Conservation (phyloP, 1,284 basidiomycete species). For the Cutaneotrichosporon dermatis region DNA sequence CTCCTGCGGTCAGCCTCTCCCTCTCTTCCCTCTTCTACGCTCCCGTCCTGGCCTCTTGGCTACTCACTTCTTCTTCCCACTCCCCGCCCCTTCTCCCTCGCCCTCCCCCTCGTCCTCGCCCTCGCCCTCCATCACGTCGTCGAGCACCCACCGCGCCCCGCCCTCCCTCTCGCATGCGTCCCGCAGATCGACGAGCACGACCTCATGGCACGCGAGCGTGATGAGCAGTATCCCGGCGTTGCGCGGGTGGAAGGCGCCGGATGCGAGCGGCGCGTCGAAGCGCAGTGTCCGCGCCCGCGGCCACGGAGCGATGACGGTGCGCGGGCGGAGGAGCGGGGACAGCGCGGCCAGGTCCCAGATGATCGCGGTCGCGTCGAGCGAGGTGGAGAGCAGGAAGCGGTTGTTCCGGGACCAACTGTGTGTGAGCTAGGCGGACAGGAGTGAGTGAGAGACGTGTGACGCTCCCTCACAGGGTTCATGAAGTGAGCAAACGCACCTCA, state of each 20-base stretch:
- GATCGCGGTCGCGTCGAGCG: constrained; percentile 88
- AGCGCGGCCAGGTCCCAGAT: constrained; percentile 74
- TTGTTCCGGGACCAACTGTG: constrained; percentile 87
- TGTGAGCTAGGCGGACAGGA: constrained; percentile 2
- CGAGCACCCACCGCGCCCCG: constrained; percentile 52
- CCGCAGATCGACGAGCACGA: constrained; percentile 71
- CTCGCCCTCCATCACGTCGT: constrained; percentile 54
- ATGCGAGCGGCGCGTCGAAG: constrained; percentile 80
- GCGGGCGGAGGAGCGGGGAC: constrained; percentile 10
- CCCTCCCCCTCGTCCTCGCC: constrained; percentile 50
- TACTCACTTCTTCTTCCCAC: constrained; percentile 10
- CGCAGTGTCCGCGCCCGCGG: constrained; percentile 59
- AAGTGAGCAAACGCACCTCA: constrained; percentile 62
- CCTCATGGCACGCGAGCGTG: constrained; percentile 69
- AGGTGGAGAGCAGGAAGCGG: constrained; percentile 79
- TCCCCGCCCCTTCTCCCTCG: constrained; percentile 13
- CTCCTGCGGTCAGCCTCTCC: constrained; percentile 13
- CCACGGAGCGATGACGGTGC: background rate
- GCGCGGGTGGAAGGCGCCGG: constrained; percentile 80
- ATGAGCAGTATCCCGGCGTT: constrained; percentile 78
- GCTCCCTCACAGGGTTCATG: no score
- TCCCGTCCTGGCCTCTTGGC: no score
- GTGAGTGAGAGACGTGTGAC: no score
- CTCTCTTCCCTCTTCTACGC: no score
- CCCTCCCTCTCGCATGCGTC: constrained; percentile 56